Evolutionary conservation across 345 rosid species (phyloP).

Genomic region (Populus simonii): DNA sequence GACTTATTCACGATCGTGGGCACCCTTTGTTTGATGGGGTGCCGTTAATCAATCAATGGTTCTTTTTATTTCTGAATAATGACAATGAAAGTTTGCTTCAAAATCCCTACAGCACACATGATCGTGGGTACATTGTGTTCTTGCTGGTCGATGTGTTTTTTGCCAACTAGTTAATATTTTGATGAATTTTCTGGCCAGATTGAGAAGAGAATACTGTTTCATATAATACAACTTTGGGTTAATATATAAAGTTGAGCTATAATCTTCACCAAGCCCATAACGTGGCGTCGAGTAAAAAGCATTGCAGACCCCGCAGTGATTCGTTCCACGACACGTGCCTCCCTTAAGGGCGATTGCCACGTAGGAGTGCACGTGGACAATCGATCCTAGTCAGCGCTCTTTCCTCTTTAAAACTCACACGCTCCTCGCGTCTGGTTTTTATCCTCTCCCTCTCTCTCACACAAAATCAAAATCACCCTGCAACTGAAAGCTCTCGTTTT

Average conservation of each 20-base stretch:
- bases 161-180: neutral
- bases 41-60: no score
- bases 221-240: no score
- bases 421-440: neutral
- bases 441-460: conserved; percentile 4
- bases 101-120: neutral
- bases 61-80: no score
- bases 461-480: neutral
- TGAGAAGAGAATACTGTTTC: neutral
- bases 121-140: neutral
- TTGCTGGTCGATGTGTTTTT: neutral
- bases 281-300: conserved; percentile 22
- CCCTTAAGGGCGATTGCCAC: neutral
- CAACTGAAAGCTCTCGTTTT: neutral
- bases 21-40: no score
- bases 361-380: conserved; percentile 11
- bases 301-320: neutral
- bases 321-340: conserved; percentile 18
- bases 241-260: no score
- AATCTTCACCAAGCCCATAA: neutral
- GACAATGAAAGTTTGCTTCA: neutral
- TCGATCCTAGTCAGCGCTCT: conserved; percentile 13
- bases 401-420: conserved; percentile 14
- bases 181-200: neutral
- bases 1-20: no score